phyloP scores from a whole-genome alignment of 139 green algal genomes.

The Penium margaritaceum region DNA sequence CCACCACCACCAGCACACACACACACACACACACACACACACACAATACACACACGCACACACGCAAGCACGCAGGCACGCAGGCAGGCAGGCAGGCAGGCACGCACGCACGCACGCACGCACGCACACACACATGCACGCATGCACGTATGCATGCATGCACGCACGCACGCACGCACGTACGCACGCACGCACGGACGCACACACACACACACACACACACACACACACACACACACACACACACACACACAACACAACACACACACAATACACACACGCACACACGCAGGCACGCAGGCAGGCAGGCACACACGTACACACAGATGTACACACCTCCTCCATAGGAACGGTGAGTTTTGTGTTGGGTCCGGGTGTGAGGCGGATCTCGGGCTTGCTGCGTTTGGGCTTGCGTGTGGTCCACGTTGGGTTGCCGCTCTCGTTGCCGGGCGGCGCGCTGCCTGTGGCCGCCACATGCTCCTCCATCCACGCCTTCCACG shows the following conservation, averaged over 20 bases:
- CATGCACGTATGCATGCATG: too few species aligned
- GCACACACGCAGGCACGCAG: not conserved
- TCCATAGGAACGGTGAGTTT: slow-evolving; percentile 36
- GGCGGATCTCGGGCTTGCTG: slow-evolving; percentile 37
- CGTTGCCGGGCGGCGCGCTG: slow-evolving; percentile 41
- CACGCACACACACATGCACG: too few species aligned
- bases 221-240: not conserved
- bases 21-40: too few species aligned
- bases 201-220: not conserved
- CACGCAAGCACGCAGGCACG: too few species aligned
- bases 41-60: too few species aligned
- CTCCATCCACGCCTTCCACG: slow-evolving; percentile 45
- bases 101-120: too few species aligned
- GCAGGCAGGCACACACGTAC: not conserved
- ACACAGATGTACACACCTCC: too few species aligned
- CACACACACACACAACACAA: not conserved
- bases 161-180: too few species aligned
- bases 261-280: not conserved
- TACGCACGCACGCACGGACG: too few species aligned
- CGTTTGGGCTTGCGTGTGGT: not conserved
- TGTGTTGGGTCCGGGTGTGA: slow-evolving; percentile 30
- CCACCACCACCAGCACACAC: too few species aligned
- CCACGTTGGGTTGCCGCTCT: slow-evolving; percentile 37
- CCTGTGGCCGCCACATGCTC: slow-evolving; percentile 30
- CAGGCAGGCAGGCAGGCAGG: too few species aligned